A percentile compares a stretch with the other conserved stretches of the same genome.
These are phyloP conservation scores for Holtermannia corniformis DNA, from an alignment of 768 basidiomycete species.

Conservation along the genomic window DNA sequence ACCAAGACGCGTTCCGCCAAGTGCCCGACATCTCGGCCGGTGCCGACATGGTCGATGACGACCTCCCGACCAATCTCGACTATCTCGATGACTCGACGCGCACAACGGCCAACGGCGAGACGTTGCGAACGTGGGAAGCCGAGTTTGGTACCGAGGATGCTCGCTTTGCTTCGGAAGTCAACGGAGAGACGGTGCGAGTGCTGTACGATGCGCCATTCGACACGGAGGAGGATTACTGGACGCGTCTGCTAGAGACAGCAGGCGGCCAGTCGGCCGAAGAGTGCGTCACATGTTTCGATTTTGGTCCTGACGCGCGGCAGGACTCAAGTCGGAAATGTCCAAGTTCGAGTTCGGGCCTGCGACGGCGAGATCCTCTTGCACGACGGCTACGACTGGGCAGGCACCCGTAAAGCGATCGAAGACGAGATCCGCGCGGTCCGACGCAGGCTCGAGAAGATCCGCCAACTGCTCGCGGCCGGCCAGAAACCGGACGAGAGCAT, in stretches of 20 bases:
- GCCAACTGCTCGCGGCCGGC: constrained; percentile 81
- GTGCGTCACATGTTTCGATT: constrained; percentile 10
- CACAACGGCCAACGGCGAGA: constrained; percentile 10
- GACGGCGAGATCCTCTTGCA: constrained; percentile 66
- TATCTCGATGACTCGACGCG: constrained; percentile 79
- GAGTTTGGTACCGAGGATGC: constrained; percentile 70
- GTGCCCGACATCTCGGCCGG: constrained; percentile 66
- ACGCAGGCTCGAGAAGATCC: constrained; percentile 72
- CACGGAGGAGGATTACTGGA: constrained; percentile 57
- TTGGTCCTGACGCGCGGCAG: neutral
- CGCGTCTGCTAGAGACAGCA: constrained; percentile 11
- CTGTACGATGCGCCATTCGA: constrained; percentile 57
- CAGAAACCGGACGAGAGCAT: constrained; percentile 68
- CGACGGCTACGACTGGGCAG: constrained; percentile 89
- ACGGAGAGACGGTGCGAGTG: constrained; percentile 79
- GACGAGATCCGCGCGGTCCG: constrained; percentile 81
- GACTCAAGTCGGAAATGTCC: constrained; percentile 23
- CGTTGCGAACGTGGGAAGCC: constrained; percentile 21
- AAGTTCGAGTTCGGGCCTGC: constrained; percentile 47
- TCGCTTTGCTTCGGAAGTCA: constrained; percentile 41
- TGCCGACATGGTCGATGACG: constrained; percentile 83
- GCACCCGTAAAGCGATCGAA: constrained; percentile 77
- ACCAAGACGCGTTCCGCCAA: constrained; percentile 68
- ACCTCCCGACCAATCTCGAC: constrained; percentile 77
- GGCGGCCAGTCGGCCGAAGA: constrained; percentile 11